A percentile compares a stretch with the other conserved stretches of the same genome.
phyloP scores from a whole-genome alignment of 257 asterid species.

The Rehmannia glutinosa region DNA sequence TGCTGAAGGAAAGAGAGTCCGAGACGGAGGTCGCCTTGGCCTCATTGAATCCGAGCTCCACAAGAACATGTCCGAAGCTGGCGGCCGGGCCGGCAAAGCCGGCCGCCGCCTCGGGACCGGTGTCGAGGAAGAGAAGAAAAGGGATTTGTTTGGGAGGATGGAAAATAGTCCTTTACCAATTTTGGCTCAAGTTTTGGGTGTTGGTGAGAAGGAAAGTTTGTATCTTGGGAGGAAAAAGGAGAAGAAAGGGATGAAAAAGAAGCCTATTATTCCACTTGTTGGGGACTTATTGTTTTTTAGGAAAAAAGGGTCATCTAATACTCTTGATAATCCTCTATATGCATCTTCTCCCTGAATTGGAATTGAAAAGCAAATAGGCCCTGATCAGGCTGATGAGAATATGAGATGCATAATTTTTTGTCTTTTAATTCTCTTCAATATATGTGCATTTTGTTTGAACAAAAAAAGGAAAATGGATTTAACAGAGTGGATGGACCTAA shows the following conservation, averaged over 20 bases:
- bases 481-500: background rate
- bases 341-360: conserved; percentile 38
- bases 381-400: background rate
- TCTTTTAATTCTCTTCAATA: background rate
- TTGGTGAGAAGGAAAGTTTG: conserved; percentile 25
- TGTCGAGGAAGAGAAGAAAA: conserved; percentile 26
- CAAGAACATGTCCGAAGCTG: conserved; percentile 64
- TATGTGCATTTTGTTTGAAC: background rate
- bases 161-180: conserved; percentile 23
- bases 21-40: conserved; percentile 78
- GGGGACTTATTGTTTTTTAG: conserved; percentile 52
- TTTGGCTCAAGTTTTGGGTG: conserved; percentile 42
- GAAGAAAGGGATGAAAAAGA: conserved; percentile 48
- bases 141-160: background rate
- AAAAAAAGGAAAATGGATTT: background rate
- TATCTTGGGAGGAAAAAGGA: conserved; percentile 29
- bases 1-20: conserved; percentile 55
- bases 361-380: conserved; percentile 15
- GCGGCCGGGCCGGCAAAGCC: conserved; percentile 69
- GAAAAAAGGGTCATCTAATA: conserved; percentile 43
- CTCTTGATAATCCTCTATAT: conserved; percentile 49
- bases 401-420: background rate
- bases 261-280: conserved; percentile 71
- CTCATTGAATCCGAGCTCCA: conserved; percentile 76
- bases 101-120: conserved; percentile 15